phyloP scores from a whole-genome alignment of 495 filamentous ascomycete genomes.

The Clohesyomyces aquaticus region DNA sequence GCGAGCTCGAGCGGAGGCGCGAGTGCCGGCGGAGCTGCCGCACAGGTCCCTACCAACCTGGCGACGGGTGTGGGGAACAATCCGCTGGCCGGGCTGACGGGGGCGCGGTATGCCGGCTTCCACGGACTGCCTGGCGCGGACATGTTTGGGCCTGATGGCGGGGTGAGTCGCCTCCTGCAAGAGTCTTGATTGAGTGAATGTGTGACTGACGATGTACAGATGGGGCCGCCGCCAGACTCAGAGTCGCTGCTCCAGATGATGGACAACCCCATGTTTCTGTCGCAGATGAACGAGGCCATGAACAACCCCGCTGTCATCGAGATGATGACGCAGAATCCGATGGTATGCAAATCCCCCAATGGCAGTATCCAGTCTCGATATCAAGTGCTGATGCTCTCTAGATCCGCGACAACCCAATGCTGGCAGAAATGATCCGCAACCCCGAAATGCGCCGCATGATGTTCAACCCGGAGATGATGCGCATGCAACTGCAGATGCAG shows the following conservation, averaged over 20 bases:
- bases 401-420: conserved; percentile 72
- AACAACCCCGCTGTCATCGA: conserved; percentile 91
- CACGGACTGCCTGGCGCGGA: conserved; percentile 84
- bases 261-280: conserved; percentile 78
- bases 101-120: conserved; percentile 91
- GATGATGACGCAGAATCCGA: conserved; percentile 86
- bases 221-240: conserved; percentile 82
- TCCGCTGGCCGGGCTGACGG: conserved; percentile 86
- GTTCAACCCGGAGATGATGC: conserved; percentile 84
- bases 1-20: conserved; percentile 56
- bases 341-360: conserved; percentile 62
- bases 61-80: conserved; percentile 88
- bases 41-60: conserved; percentile 81
- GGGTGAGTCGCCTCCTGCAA: conserved; percentile 71
- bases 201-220: conserved; percentile 59
- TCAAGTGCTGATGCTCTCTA: conserved; percentile 5
- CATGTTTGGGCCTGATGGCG: conserved; percentile 94
- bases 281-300: conserved; percentile 88
- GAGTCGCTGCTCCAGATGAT: conserved; percentile 84
- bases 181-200: conserved; percentile 1
- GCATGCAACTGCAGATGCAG: conserved; percentile 79
- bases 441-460: conserved; percentile 91
- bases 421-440: conserved; percentile 80
- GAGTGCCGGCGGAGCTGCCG: conserved; percentile 56
- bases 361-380: too few species aligned